Base-by-base conservation (phyloP, 768 basidiomycete genomes). In the Trametes punicea region DNA sequence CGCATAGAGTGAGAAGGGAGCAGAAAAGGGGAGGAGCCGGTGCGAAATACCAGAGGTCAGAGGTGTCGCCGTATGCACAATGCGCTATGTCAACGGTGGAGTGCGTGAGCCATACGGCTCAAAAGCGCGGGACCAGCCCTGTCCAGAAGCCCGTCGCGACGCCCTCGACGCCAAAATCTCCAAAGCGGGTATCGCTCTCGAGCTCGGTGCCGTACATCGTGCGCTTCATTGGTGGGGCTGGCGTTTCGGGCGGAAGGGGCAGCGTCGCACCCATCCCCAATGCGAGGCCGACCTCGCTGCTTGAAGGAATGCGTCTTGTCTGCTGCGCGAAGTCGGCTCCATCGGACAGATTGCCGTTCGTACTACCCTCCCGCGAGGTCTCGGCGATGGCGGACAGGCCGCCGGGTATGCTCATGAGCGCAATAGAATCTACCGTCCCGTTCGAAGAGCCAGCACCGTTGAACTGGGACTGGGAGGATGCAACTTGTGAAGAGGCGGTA, bases 141-240 rank as follows among this genome's bases (percentile, higher is more conserved):
- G 79, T 69, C 87, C 88, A 90, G 65, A 85, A 89, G 6, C 81
- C 80, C 45, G 79, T 79, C n/a, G 85, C 85, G 54, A 90, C 82
- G 11, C 88, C 85, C 65, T 88, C 85, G 23, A 88, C 75, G 34
- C 89, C 89, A 66, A 90, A 91, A 70, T 91, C 89, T 5, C 89
- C 89, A 66, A 92, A 92, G 47, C 89, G 81, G n/a, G 85, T 85
- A 65, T 91, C 88, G 29, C 74, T 75, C n/a, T 89, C 88, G 39
- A 90, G 71, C 70, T 91, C 89, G 0, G 89, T 91, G 7, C 89
- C 89, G 68, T 90, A 91, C 84, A 91, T 88, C 5, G 89, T 91
- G 56, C 83, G 80, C 65, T 80, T 82, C 61, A 79, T 75, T 4
- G 77, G 74, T 23, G 75, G 75, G 15, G 68, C 74, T 15, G 78